phyloP scores from a whole-genome alignment of 106 monocot species.

The Phalaenopsis aphrodite region DNA sequence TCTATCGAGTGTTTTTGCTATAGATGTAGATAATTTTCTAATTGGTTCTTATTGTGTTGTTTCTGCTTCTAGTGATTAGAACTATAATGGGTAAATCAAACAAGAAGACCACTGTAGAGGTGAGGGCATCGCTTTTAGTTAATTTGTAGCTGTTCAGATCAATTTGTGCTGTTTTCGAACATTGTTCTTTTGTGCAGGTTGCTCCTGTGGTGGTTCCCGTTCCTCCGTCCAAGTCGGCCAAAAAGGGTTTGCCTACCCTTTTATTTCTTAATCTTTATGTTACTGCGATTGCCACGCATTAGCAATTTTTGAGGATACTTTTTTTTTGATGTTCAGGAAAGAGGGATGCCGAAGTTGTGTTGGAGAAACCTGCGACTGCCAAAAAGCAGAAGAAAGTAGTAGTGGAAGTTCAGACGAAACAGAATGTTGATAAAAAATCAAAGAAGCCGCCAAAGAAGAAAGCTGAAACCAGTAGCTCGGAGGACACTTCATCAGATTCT shows the following conservation, averaged over 20 bases:
- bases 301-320: not conserved
- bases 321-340: conserved; percentile 28
- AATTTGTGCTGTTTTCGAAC: not conserved
- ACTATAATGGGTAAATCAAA: conserved; percentile 48
- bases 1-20: too few species aligned
- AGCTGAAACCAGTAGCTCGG: conserved; percentile 33
- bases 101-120: conserved; percentile 46
- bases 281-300: not conserved
- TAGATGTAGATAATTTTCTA: not conserved
- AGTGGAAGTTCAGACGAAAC: conserved; percentile 12
- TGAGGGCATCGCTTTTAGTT: not conserved
- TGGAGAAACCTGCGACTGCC: conserved; percentile 35
- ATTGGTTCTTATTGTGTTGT: not conserved
- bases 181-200: conserved; percentile 13
- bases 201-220: conserved; percentile 11
- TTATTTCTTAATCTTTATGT: not conserved
- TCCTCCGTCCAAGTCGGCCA: conserved; percentile 24
- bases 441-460: conserved; percentile 52
- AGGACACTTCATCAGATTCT: conserved; percentile 46
- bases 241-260: conserved; percentile 31
- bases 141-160: not conserved
- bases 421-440: conserved; percentile 17
- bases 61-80: not conserved
- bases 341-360: conserved; percentile 47
- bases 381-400: conserved; percentile 63